phyloP scores from a whole-genome alignment of 805 yeast species.

The Huiozyma naganishii region DNA sequence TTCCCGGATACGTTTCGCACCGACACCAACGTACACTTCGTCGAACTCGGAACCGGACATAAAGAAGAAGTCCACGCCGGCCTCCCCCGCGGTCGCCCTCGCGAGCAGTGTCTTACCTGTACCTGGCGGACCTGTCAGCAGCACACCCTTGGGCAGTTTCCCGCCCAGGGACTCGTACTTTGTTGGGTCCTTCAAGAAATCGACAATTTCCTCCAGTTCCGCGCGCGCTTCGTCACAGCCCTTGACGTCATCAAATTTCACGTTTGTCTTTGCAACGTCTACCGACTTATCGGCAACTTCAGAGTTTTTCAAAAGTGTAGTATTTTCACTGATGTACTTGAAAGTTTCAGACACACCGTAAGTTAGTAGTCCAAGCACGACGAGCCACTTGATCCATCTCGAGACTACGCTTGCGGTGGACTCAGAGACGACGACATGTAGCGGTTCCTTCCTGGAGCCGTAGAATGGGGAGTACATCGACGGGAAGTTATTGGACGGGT shows the following conservation, averaged over 20 bases:
- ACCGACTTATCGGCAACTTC: constrained; percentile 69
- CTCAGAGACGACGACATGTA: constrained; percentile 89
- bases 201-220: constrained; percentile 96
- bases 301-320: constrained; percentile 49
- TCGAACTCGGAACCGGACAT: constrained; percentile 99
- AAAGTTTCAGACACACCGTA: constrained; percentile 76
- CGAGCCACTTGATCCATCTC: constrained; percentile 81
- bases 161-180: constrained; percentile 96
- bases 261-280: constrained; percentile 77
- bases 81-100: constrained; percentile 97
- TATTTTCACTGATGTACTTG: constrained; percentile 72
- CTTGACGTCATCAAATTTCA: constrained; percentile 83
- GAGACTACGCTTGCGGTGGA: constrained; percentile 66
- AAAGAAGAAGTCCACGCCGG: constrained; percentile 96
- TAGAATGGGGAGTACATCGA: constrained; percentile 26
- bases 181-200: constrained; percentile 90
- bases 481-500: constrained; percentile 20
- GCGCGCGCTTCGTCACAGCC: constrained; percentile 98
- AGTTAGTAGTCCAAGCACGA: constrained; percentile 68
- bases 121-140: constrained; percentile 97
- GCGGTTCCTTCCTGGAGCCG: constrained; percentile 72
- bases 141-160: constrained; percentile 91
- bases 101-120: constrained; percentile 96
- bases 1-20: constrained; percentile 95
- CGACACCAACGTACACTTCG: constrained; percentile 96